These are phyloP conservation scores for Claviceps sp. DNA, from an alignment of 2,329 filamentous ascomycete genomes.

Conservation along the genomic window DNA sequence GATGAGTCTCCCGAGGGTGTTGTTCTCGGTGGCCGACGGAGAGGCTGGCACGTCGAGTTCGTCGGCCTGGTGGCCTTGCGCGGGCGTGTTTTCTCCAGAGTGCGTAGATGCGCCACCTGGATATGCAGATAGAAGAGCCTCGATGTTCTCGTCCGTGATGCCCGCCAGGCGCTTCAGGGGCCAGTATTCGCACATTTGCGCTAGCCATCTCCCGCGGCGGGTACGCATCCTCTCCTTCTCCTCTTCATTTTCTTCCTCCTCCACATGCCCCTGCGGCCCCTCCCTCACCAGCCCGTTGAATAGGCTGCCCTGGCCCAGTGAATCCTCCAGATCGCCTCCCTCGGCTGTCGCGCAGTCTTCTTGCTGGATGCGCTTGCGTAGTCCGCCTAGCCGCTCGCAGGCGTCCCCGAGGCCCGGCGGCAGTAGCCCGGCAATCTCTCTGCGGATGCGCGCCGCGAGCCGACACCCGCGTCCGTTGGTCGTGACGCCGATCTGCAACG, in stretches of 20 bases:
- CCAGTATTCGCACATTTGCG: slow-evolving; percentile 98
- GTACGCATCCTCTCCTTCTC: slow-evolving; percentile 39
- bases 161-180: slow-evolving; percentile 68
- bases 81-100: too few relatives aligned
- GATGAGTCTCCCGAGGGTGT: slow-evolving; percentile 53
- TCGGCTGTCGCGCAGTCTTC: slow-evolving; percentile 40
- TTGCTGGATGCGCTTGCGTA: slow-evolving; percentile 58
- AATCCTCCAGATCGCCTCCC: slow-evolving; percentile 38
- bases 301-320: slow-evolving; percentile 58
- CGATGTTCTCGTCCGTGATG: slow-evolving; percentile 69
- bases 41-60: too few relatives aligned
- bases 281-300: slow-evolving; percentile 78
- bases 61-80: too few relatives aligned
- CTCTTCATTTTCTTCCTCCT: slow-evolving; percentile 38
- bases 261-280: slow-evolving; percentile 33
- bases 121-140: slow-evolving; percentile 64
- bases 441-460: slow-evolving; percentile 73
- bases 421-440: slow-evolving; percentile 73
- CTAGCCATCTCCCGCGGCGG: slow-evolving; percentile 79
- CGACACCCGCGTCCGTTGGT: slow-evolving; percentile 94
- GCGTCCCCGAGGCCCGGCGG: slow-evolving; percentile 64
- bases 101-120: slow-evolving; percentile 37
- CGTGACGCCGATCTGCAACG: slow-evolving; percentile 87
- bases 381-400: slow-evolving; percentile 62
- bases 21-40: slow-evolving; percentile 14